Evolutionary conservation across 2,329 filamentous ascomycete species (phyloP).

Genomic region (Aspergillus melleus): DNA sequence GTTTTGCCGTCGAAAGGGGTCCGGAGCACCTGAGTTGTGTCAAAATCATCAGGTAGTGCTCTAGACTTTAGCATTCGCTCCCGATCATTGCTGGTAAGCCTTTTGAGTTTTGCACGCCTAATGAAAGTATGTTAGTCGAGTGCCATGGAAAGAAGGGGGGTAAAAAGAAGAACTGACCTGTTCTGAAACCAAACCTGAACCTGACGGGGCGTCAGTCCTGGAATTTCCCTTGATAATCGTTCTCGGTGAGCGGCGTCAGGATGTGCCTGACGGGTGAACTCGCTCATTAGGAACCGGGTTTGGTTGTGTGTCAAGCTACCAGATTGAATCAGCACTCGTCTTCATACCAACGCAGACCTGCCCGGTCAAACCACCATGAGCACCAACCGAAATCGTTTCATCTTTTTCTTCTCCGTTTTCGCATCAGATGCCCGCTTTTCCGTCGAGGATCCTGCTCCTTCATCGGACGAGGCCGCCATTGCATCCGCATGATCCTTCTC

Average conservation of each 20-base stretch:
- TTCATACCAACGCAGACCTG: background rate
- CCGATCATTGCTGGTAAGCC: slow-evolving; percentile 61
- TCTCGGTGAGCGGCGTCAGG: slow-evolving; percentile 90
- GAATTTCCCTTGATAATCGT: slow-evolving; percentile 83
- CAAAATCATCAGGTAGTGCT: slow-evolving; percentile 60
- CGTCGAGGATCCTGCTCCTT: slow-evolving; percentile 26
- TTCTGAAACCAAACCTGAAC: slow-evolving; percentile 99
- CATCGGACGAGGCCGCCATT: slow-evolving; percentile 30
- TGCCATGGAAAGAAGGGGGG: background rate
- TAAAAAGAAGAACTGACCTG: slow-evolving; percentile 58
- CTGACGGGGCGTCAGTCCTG: slow-evolving; percentile 84
- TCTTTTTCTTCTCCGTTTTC: slow-evolving; percentile 41
- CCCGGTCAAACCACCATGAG: background rate
- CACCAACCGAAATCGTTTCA: slow-evolving; percentile 45
- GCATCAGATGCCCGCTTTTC: slow-evolving; percentile 30
- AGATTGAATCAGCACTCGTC: slow-evolving; percentile 5
- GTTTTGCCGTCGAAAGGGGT: slow-evolving; percentile 51
- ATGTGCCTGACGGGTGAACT: slow-evolving; percentile 92
- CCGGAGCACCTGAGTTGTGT: slow-evolving; percentile 60
- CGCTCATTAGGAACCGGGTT: slow-evolving; percentile 96
- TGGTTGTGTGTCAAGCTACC: slow-evolving; percentile 87
- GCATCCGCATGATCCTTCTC: slow-evolving; percentile 19
- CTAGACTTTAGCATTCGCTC: slow-evolving; percentile 62
- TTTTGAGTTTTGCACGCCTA: slow-evolving; percentile 63
- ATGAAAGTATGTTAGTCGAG: slow-evolving; percentile 10